These are phyloP conservation scores for Hypericum perforatum DNA, from an alignment of 345 rosid species.

Conservation along the genomic window DNA sequence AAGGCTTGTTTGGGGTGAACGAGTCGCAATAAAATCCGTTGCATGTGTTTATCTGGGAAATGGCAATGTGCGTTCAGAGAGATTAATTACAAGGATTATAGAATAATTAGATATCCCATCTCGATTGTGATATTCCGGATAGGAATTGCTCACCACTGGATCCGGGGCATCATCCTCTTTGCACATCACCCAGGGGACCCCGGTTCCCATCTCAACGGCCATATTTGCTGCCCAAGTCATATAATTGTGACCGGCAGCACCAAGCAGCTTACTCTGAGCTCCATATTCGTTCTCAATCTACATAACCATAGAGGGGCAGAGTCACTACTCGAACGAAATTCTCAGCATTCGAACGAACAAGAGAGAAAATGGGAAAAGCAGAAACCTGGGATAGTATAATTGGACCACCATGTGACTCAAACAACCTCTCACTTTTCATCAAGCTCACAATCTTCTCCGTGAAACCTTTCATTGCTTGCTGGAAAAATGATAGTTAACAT, in stretches of 20 bases:
- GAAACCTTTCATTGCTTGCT: constrained; percentile 93
- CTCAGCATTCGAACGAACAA: background rate
- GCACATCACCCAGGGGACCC: constrained; percentile 99
- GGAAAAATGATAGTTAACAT: constrained; percentile 19
- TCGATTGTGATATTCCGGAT: background rate
- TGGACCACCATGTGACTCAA: constrained; percentile 96
- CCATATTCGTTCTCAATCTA: constrained; percentile 99
- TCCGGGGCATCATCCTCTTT: constrained; percentile 99
- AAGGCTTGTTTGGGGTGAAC: constrained; percentile 91
- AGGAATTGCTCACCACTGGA: constrained; percentile 59
- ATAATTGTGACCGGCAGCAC: constrained; percentile 70
- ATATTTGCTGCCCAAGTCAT: constrained; percentile 95
- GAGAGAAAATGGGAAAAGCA: constrained; percentile 3
- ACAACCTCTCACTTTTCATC: constrained; percentile 91
- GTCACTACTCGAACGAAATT: background rate
- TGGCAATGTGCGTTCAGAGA: background rate
- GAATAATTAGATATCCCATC: background rate
- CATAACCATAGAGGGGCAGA: constrained; percentile 5
- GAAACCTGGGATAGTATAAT: constrained; percentile 93
- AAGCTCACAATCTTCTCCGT: constrained; percentile 86
- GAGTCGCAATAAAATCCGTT: constrained; percentile 96
- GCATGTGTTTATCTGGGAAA: constrained; percentile 84
- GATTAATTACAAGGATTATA: too few relatives aligned
- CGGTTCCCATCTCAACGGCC: constrained; percentile 78
- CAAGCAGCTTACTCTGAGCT: constrained; percentile 63